A percentile compares a stretch with the other conserved stretches of the same genome.
Conservation (phyloP, 1,284 basidiomycete species). For the Cronartium quercuum region DNA sequence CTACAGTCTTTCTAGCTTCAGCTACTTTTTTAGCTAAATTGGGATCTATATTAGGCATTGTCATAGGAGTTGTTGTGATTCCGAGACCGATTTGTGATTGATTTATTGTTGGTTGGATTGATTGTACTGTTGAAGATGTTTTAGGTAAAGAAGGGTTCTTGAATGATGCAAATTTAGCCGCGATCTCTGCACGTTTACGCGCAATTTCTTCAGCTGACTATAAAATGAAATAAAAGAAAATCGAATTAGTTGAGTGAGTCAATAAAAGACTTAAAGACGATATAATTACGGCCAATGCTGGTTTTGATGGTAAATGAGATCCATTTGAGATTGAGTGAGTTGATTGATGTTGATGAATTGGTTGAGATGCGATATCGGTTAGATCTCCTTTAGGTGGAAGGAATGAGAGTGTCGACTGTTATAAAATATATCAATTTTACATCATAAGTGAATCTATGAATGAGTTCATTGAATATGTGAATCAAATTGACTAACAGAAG, state of each 20-base stretch:
- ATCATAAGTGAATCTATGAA: background rate
- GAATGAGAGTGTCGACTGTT: conserved; percentile 24
- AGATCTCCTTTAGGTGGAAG: conserved; percentile 38
- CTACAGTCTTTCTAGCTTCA: conserved; percentile 32
- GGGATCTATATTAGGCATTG: conserved; percentile 30
- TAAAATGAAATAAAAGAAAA: background rate
- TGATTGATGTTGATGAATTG: background rate
- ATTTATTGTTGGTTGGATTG: background rate
- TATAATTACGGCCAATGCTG: conserved; percentile 22
- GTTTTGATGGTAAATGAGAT: conserved; percentile 15
- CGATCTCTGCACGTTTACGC: conserved; percentile 34
- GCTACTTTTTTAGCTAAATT: conserved; percentile 36
- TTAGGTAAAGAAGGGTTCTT: conserved; percentile 1
- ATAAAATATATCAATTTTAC: background rate
- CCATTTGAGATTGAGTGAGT: conserved; percentile 8
- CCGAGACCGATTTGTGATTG: background rate
- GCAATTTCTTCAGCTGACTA: conserved; percentile 31
- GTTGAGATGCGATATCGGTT: conserved; percentile 1
- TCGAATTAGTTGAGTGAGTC: background rate
- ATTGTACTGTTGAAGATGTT: background rate
- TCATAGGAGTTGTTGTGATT: background rate
- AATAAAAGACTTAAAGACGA: background rate
- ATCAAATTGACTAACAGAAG: conserved; percentile 28
- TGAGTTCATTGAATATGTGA: background rate
- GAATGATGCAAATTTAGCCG: conserved; percentile 35